Conservation (phyloP, 2,329 filamentous ascomycete species). For the Atkinsonella texensis region DNA sequence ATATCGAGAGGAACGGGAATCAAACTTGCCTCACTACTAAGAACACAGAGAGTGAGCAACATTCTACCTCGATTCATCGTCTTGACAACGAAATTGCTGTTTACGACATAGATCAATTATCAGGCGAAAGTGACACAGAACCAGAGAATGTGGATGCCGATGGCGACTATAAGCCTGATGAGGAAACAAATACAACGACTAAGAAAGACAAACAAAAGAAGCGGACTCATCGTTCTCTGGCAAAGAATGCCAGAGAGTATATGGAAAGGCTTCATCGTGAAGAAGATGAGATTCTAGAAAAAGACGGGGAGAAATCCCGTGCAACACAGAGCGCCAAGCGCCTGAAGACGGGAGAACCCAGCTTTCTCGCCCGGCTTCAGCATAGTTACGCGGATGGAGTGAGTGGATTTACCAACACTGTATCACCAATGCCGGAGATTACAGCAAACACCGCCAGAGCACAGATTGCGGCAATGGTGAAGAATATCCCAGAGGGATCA, state of each 20-base stretch:
- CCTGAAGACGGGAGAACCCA: background rate
- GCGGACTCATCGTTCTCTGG: background rate
- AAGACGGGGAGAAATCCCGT: background rate
- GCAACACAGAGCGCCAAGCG: background rate
- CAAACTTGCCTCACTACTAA: too few species aligned
- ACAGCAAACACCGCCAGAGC: background rate
- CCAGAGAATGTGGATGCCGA: background rate
- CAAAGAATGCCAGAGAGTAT: background rate
- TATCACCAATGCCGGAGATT: background rate
- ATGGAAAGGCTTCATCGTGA: background rate
- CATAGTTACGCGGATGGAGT: background rate
- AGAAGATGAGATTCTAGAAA: background rate
- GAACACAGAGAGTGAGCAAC: too few species aligned
- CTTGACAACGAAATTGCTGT: background rate
- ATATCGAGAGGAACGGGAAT: too few species aligned
- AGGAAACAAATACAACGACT: background rate
- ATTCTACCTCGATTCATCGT: too few species aligned
- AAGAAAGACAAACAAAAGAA: background rate
- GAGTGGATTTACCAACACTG: background rate
- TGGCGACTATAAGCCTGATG: background rate
- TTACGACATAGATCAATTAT: background rate
- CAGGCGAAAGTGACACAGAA: background rate
- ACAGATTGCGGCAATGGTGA: constrained; percentile 5
- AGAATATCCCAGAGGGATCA: constrained; percentile 4
- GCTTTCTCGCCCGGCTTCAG: background rate